Conservation (phyloP, 2,329 filamentous ascomycete species). For the Colletotrichum lini region DNA sequence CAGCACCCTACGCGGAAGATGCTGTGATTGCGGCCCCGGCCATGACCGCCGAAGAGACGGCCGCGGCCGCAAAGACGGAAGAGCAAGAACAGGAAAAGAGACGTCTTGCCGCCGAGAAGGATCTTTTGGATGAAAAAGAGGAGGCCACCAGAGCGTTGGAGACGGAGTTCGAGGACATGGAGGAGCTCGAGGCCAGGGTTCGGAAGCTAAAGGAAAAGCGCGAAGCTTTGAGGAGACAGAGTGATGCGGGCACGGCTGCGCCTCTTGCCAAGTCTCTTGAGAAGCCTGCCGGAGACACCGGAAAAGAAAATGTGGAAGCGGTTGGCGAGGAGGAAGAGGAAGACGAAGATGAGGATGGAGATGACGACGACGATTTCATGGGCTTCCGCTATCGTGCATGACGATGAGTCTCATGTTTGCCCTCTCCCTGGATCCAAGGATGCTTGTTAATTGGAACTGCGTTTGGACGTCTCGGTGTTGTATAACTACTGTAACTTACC, state of each 20-base stretch:
- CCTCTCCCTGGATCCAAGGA: background rate
- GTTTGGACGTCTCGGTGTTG: conserved; percentile 25
- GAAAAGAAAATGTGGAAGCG: conserved; percentile 50
- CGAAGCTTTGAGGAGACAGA: conserved; percentile 72
- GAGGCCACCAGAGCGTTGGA: conserved; percentile 81
- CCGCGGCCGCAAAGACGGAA: conserved; percentile 65
- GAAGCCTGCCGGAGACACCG: conserved; percentile 41
- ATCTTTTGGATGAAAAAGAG: conserved; percentile 78
- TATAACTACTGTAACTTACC: conserved; percentile 38
- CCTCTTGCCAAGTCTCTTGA: conserved; percentile 35
- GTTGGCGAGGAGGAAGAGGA: conserved; percentile 52
- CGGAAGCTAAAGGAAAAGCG: conserved; percentile 77
- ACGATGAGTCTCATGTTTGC: conserved; percentile 1
- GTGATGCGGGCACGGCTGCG: conserved; percentile 47
- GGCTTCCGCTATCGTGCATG: conserved; percentile 66
- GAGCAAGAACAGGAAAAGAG: conserved; percentile 66
- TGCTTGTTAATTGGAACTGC: background rate
- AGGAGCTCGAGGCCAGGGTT: conserved; percentile 81
- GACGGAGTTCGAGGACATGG: conserved; percentile 88
- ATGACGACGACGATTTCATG: conserved; percentile 70
- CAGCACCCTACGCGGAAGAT: conserved; percentile 56
- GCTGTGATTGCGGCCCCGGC: conserved; percentile 79
- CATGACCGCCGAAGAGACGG: conserved; percentile 74
- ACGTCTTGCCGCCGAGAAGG: conserved; percentile 68
- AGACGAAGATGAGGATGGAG: conserved; percentile 62